Percentiles rank a stretch among this genome's conserved stretches.
Evolutionary conservation across 2,329 filamentous ascomycete species (phyloP).

Genomic region (Periconia digitata): DNA sequence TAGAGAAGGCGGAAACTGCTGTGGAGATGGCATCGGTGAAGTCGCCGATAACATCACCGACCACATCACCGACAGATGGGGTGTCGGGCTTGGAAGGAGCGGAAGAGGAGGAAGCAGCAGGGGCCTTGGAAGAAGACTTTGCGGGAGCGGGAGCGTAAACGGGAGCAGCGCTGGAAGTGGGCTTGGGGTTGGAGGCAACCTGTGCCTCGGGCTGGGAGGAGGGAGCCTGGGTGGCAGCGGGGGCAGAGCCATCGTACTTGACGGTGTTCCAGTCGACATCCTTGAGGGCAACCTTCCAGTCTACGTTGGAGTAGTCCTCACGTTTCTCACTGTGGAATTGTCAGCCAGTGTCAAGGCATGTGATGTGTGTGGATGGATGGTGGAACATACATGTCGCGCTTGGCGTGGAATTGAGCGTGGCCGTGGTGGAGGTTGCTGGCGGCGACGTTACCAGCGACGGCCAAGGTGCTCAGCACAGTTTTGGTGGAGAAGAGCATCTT

Average conservation of each 20-base stretch:
- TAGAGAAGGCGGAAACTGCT: constrained; percentile 10
- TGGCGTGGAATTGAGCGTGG: constrained; percentile 41
- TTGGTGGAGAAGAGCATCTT: constrained; percentile 41
- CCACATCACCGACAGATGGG: neutral
- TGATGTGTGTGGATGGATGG: neutral
- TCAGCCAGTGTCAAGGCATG: constrained; percentile 10
- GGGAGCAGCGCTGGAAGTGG: constrained; percentile 6
- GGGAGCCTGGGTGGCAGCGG: constrained; percentile 8
- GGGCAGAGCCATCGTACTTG: constrained; percentile 25
- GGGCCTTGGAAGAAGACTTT: constrained; percentile 6
- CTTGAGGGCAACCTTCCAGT: constrained; percentile 34
- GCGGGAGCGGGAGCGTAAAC: constrained; percentile 7
- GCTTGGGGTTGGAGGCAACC: constrained; percentile 8
- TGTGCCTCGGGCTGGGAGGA: constrained; percentile 9
- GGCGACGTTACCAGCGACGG: constrained; percentile 37
- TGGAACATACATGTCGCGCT: constrained; percentile 34
- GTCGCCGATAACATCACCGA: constrained; percentile 10
- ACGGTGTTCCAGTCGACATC: constrained; percentile 32
- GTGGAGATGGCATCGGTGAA: constrained; percentile 13
- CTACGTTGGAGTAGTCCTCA: constrained; percentile 19
- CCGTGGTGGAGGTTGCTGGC: constrained; percentile 35
- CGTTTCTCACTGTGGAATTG: constrained; percentile 33
- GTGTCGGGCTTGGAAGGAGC: constrained; percentile 8
- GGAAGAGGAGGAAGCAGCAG: constrained; percentile 6
- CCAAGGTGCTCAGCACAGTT: constrained; percentile 41